Percentiles rank a stretch among this genome's conserved stretches.
Conservation (phyloP, 2,329 filamentous ascomycete species). For the Aspergillus sp. region DNA sequence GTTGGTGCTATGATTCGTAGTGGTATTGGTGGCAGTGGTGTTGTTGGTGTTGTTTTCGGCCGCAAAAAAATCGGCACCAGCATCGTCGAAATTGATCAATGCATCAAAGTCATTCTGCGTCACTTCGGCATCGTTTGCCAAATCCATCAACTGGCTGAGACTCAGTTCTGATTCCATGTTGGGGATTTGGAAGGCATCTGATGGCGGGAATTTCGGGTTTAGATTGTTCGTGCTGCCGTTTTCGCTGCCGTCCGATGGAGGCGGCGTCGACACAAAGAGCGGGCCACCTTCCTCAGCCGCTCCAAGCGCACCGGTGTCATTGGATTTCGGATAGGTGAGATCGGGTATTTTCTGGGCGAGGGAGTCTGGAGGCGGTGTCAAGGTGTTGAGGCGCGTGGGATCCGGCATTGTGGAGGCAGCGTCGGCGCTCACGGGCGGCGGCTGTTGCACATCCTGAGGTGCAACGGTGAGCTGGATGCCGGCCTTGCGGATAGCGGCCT, state of each 20-base stretch:
- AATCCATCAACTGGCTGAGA: slow-evolving; percentile 36
- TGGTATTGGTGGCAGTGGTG: slow-evolving; percentile 1
- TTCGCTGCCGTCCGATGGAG: slow-evolving; percentile 37
- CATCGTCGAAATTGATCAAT: slow-evolving; percentile 41
- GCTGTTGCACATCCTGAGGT: slow-evolving; percentile 22
- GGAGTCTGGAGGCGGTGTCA: slow-evolving; percentile 38
- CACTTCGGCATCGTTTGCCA: slow-evolving; percentile 40
- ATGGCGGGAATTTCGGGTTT: slow-evolving; percentile 20
- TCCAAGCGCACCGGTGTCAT: slow-evolving; percentile 12
- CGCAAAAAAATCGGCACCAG: slow-evolving; percentile 28
- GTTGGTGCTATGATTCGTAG: slow-evolving; percentile 2
- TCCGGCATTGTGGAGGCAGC: slow-evolving; percentile 6
- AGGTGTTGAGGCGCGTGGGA: slow-evolving; percentile 21
- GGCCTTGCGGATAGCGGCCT: slow-evolving; percentile 81
- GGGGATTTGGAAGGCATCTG: slow-evolving; percentile 24
- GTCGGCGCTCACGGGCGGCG: slow-evolving; percentile 4
- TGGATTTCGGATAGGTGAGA: slow-evolving; percentile 28
- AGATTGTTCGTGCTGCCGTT: slow-evolving; percentile 36
- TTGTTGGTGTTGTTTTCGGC: slow-evolving; percentile 18
- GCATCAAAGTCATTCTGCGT: slow-evolving; percentile 42
- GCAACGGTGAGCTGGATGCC: slow-evolving; percentile 62
- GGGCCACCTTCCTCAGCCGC: slow-evolving; percentile 17
- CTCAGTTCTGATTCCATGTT: slow-evolving; percentile 28
- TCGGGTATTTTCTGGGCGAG: slow-evolving; percentile 34
- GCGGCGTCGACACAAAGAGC: slow-evolving; percentile 35